These are phyloP conservation scores for Kwoniella mangroviensis DNA, from an alignment of 768 basidiomycete species.

Conservation along the genomic window DNA sequence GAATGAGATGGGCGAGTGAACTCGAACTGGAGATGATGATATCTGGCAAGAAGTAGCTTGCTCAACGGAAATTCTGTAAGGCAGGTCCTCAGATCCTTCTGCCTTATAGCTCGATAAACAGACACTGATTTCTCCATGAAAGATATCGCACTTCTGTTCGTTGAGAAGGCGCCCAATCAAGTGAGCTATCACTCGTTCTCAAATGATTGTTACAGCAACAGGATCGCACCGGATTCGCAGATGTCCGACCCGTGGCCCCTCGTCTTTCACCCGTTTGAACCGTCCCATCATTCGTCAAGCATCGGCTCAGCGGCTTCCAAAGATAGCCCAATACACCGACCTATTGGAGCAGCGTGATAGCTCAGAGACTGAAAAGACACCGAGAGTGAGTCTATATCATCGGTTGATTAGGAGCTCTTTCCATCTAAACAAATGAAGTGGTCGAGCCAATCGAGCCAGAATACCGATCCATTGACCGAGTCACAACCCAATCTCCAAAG, in stretches of 20 bases:
- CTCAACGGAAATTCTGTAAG: too few species aligned
- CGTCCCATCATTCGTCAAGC: too few species aligned
- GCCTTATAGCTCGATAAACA: too few species aligned
- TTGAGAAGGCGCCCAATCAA: too few species aligned
- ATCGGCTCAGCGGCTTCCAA: background rate
- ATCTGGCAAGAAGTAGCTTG: background rate
- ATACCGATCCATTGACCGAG: slow-evolving; percentile 9
- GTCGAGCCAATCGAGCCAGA: background rate
- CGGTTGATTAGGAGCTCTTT: background rate
- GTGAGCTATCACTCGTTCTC: too few species aligned
- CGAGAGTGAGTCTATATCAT: background rate
- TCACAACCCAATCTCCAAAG: background rate
- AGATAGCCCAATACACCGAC: background rate
- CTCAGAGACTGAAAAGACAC: background rate
- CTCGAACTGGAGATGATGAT: background rate
- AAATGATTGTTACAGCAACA: background rate
- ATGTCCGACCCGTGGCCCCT: background rate
- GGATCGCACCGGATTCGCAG: background rate
- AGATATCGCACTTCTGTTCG: too few species aligned
- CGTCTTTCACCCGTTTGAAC: too few species aligned
- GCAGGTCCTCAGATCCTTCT: too few species aligned
- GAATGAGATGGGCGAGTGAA: too few species aligned
- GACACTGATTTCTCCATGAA: too few species aligned
- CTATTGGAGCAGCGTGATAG: background rate
- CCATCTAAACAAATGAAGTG: background rate